A percentile compares a stretch with the other conserved stretches of the same genome.
These are phyloP conservation scores for Podospora pseudocomata DNA, from an alignment of 495 filamentous ascomycete species.

Conservation along the genomic window DNA sequence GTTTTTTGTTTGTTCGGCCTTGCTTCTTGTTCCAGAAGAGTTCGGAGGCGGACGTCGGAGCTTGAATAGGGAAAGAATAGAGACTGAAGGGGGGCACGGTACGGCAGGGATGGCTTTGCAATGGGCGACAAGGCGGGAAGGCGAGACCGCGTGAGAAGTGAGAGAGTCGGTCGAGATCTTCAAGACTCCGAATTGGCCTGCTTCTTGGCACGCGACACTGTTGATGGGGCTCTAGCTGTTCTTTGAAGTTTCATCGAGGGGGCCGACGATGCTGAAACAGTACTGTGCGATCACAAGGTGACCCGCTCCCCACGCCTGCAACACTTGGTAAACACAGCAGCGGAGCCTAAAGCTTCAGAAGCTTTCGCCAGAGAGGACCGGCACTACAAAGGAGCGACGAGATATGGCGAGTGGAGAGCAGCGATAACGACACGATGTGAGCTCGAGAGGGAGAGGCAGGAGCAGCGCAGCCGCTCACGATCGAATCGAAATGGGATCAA, in stretches of 20 bases:
- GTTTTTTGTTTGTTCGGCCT: slow-evolving; percentile 3
- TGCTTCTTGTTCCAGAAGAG: slow-evolving; percentile 5
- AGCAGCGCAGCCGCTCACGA: not conserved
- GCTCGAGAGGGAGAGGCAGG: not conserved
- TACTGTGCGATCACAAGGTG: slow-evolving; percentile 18
- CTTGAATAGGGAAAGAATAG: not conserved
- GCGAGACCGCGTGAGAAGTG: slow-evolving; percentile 15
- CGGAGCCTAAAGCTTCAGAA: not conserved
- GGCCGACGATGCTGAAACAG: slow-evolving; percentile 28
- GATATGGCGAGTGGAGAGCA: not conserved
- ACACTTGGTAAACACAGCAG: not conserved
- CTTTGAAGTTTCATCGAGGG: slow-evolving; percentile 29
- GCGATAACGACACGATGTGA: not conserved
- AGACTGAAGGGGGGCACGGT: not conserved
- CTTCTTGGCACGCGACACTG: slow-evolving; percentile 26
- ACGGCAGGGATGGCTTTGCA: slow-evolving; percentile 8
- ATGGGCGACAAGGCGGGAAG: slow-evolving; percentile 4
- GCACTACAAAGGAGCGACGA: not conserved
- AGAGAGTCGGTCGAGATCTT: slow-evolving; percentile 17
- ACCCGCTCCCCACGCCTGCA: slow-evolving; percentile 14
- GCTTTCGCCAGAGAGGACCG: not conserved
- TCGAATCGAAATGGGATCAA: not conserved
- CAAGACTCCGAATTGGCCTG: slow-evolving; percentile 21
- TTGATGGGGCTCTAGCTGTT: slow-evolving; percentile 15
- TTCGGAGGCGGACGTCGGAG: slow-evolving; percentile 1